These are phyloP conservation scores for Acanthamoeba lugdunensis DNA, from an alignment of 208 protist genomes.

Conservation along the genomic window DNA sequence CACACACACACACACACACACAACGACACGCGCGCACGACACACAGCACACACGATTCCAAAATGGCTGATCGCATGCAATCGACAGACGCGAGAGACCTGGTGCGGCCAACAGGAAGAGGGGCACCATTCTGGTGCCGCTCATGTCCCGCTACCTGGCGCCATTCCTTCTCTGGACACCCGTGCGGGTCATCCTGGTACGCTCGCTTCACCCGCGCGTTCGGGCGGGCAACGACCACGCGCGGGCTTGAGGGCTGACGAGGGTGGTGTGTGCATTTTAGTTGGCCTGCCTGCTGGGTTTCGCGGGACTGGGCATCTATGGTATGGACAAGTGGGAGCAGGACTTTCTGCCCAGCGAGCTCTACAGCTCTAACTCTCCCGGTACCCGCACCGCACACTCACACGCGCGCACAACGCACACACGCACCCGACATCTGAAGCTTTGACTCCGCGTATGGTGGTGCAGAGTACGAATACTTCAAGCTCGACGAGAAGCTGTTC, in stretches of 20 bases:
- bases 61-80: no score
- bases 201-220: background rate
- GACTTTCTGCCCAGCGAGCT: conserved; percentile 55
- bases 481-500: conserved; percentile 62
- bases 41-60: no score
- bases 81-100: conserved; percentile 20
- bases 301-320: conserved; percentile 44
- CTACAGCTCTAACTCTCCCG: conserved; percentile 62
- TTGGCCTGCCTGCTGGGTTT: conserved; percentile 9
- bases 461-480: conserved; percentile 49
- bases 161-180: conserved; percentile 37
- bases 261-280: background rate
- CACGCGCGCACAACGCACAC: no score
- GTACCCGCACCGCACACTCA: background rate
- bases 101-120: conserved; percentile 44
- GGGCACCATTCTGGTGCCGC: conserved; percentile 39
- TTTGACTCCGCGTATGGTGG: background rate
- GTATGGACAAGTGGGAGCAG: conserved; percentile 42
- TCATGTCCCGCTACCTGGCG: conserved; percentile 13
- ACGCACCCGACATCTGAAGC: background rate
- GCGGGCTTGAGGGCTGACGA: no score
- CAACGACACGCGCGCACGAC: no score
- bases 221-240: no score
- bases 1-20: no score
- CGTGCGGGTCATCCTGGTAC: conserved; percentile 35